Conservation (phyloP, 2,329 filamentous ascomycete species). For the Didymosphaeria variabile region DNA sequence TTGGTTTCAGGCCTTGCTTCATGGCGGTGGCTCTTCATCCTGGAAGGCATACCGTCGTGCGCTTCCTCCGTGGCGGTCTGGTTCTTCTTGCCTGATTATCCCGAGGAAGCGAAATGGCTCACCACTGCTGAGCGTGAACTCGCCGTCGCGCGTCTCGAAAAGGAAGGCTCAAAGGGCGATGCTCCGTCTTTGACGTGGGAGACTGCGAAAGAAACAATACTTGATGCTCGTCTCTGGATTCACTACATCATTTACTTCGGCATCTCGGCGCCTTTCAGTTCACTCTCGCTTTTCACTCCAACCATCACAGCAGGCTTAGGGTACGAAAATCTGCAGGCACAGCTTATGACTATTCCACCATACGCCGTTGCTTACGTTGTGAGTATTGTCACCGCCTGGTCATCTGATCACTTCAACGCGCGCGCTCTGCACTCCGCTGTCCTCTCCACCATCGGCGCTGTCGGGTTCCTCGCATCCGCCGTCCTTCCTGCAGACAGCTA, state of each 20-base stretch:
- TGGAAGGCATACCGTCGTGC: constrained; percentile 35
- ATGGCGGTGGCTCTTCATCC: constrained; percentile 39
- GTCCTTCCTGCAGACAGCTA: constrained; percentile 69
- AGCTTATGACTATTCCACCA: constrained; percentile 74
- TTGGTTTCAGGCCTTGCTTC: constrained; percentile 46
- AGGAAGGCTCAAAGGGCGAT: constrained; percentile 55
- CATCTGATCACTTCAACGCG: constrained; percentile 29
- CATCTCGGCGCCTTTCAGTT: constrained; percentile 33
- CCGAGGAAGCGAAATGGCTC: constrained; percentile 59
- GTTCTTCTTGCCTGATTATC: constrained; percentile 60
- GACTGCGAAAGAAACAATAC: constrained; percentile 58
- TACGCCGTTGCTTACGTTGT: constrained; percentile 69
- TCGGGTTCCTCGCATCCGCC: constrained; percentile 70
- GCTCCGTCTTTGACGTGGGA: constrained; percentile 55
- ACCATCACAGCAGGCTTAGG: constrained; percentile 69
- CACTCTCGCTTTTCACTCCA: constrained; percentile 68
- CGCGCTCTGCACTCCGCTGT: constrained; percentile 62
- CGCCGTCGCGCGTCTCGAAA: constrained; percentile 50
- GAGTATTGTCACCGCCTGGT: constrained; percentile 43
- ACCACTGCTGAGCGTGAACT: constrained; percentile 50
- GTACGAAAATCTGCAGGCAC: constrained; percentile 64
- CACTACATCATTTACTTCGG: constrained; percentile 56
- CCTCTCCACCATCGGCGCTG: constrained; percentile 53
- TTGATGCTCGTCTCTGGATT: constrained; percentile 61
- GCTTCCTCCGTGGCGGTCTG: constrained; percentile 47